Evolutionary conservation across 768 basidiomycete genomes (phyloP).

Genomic region (Fistulinella prunicolor): DNA sequence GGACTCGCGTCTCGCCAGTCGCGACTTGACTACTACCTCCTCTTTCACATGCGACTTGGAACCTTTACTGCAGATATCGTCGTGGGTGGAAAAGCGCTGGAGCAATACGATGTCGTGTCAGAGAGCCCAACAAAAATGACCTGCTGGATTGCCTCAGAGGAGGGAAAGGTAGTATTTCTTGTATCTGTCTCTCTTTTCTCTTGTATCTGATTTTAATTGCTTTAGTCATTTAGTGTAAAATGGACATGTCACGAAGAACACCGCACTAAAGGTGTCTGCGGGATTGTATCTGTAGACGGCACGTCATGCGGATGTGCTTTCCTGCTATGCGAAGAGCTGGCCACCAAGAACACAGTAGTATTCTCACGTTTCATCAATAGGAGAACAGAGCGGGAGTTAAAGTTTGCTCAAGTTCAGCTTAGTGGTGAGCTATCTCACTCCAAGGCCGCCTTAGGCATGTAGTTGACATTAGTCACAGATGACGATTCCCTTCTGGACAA

Average conservation of each 20-base stretch:
- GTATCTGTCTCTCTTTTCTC: not conserved
- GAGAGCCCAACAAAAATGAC: constrained; percentile 10
- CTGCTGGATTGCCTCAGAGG: constrained; percentile 24
- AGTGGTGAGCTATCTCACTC: constrained; percentile 8
- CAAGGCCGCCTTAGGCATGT: not conserved
- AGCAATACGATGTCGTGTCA: constrained; percentile 11
- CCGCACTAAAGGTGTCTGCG: not conserved
- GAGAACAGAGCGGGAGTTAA: constrained; percentile 1
- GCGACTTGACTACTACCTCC: too few relatives aligned
- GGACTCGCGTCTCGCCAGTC: too few relatives aligned
- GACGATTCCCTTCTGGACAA: constrained; percentile 17
- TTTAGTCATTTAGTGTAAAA: constrained; percentile 12
- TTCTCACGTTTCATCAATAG: not conserved
- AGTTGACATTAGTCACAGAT: constrained; percentile 7
- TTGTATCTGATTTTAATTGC: not conserved
- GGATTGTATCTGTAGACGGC: constrained; percentile 11
- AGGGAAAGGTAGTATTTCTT: constrained; percentile 13
- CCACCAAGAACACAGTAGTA: not conserved
- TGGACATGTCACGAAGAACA: constrained; percentile 9
- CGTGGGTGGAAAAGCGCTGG: constrained; percentile 10
- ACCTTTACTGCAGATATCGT: constrained; percentile 12
- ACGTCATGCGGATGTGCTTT: rapidly evolving
- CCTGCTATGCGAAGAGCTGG: not conserved
- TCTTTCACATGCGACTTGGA: constrained; percentile 17
- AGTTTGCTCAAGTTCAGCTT: constrained; percentile 18